Base-by-base conservation (phyloP, 768 basidiomycete species). In the Lyophyllum decastes region DNA sequence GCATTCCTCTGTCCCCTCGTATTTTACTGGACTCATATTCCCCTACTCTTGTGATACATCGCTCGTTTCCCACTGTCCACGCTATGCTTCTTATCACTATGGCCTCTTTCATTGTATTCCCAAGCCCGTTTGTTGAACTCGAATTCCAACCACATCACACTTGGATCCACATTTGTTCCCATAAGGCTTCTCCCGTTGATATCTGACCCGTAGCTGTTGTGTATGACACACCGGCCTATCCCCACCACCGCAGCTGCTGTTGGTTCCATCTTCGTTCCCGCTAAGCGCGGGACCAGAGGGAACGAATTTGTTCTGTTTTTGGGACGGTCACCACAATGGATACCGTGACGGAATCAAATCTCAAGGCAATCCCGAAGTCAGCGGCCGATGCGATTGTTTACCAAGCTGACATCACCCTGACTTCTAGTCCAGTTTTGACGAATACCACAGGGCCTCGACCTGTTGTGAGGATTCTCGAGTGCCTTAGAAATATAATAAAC, bases 211-310 rank as follows among this genome's bases (percentile, higher is more conserved):
- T 21, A 38, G 30, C 30, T 21, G 35, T n/a, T n/a, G 16, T 30
- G 33, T 34, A 33, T 49, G 11, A 50, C 34, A 2, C 30, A 27
- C 26, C 26, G 33, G 21, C 48, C 11, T 33, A 38, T 38, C 16
- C 27, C 48, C 22, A 19, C 27, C 14, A 48, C 24, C 7, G 46
- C 46, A 21, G 22, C 27, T 24, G 11, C 3, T 53, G 21, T 26
- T 47, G 54, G 43, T 54, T 34, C 48, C 61, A 2, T 53, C 7
- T 26, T 47, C 57, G 43, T 54, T 34, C 44, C 61, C 64, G 64
- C 24, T 52, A 35, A 57, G 49, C 48, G 61, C 58, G 58, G 57
- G 40, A 26, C 14, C 19, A 44, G 56, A 45, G 57, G 43, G 56
- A 58, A 55, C 14, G 34, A 45, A 38, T 19, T 30, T 38, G 38